These are phyloP conservation scores for Debaryomyces robertsiae DNA, from an alignment of 1,139 yeast species.

Conservation along the genomic window DNA sequence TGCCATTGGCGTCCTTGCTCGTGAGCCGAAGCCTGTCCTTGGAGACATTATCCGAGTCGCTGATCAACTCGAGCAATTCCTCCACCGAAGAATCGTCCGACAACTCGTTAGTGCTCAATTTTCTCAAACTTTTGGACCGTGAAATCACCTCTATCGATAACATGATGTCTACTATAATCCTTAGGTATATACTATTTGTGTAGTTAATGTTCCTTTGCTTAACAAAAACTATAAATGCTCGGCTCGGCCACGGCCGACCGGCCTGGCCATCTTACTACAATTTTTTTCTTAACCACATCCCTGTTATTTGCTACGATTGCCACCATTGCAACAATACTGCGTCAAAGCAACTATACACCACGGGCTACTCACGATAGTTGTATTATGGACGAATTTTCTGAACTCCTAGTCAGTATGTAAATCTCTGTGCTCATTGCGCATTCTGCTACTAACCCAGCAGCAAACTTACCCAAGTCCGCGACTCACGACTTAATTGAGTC, in stretches of 20 bases:
- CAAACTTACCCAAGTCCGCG: conserved; percentile 13
- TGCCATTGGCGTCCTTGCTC: conserved; percentile 29
- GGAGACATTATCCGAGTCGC: conserved; percentile 48
- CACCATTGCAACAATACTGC: neutral
- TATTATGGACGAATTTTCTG: conserved; percentile 7
- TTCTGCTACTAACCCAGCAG: conserved; percentile 12
- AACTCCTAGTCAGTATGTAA: conserved; percentile 12
- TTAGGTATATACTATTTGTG: neutral
- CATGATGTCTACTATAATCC: conserved; percentile 24
- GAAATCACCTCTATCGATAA: conserved; percentile 48
- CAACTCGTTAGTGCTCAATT: conserved; percentile 38
- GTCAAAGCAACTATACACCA: too few relatives aligned
- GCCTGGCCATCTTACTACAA: neutral
- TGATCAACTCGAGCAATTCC: conserved; percentile 40
- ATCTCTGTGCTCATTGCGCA: neutral
- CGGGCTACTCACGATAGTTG: neutral
- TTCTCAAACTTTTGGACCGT: conserved; percentile 53
- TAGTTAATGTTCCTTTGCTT: too few relatives aligned
- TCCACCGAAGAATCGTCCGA: conserved; percentile 30
- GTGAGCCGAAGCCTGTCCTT: conserved; percentile 43
- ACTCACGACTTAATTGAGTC: conserved; percentile 13
- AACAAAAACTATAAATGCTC: too few relatives aligned
- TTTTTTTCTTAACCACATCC: neutral
- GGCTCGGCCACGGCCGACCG: too few relatives aligned
- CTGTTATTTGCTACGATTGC: neutral